Evolutionary conservation across 2,329 filamentous ascomycete species (phyloP).

Genomic region (Macrophomina phaseolina): DNA sequence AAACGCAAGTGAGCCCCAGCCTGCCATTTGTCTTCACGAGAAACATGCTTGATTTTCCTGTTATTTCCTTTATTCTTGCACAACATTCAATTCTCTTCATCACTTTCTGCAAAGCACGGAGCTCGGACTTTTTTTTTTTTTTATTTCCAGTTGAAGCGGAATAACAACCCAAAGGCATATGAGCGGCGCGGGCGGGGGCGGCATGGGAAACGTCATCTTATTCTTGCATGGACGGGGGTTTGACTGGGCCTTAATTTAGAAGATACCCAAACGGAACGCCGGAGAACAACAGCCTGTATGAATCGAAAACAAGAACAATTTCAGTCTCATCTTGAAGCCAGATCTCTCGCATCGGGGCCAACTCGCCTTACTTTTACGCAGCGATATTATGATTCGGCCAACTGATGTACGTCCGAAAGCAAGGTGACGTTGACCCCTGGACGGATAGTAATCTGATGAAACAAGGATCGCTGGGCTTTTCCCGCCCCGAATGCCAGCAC

Average conservation of each 20-base stretch:
- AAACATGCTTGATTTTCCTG: neutral
- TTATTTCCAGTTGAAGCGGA: neutral
- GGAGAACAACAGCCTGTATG: neutral
- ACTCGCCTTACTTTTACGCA: too few relatives aligned
- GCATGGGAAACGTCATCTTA: neutral
- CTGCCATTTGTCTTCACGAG: neutral
- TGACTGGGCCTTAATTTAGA: neutral
- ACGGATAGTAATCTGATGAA: too few relatives aligned
- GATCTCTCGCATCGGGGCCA: neutral
- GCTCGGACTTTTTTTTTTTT: neutral
- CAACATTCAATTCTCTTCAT: neutral
- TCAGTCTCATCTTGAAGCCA: neutral
- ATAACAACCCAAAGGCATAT: neutral
- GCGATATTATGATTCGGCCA: too few relatives aligned
- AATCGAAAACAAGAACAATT: neutral
- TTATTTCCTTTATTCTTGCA: neutral
- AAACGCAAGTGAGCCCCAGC: too few relatives aligned
- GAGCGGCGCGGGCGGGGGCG: neutral
- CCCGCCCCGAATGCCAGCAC: neutral
- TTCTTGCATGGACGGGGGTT: neutral
- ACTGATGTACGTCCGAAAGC: too few relatives aligned
- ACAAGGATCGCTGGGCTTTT: too few relatives aligned
- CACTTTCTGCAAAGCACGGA: neutral
- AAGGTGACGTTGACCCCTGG: too few relatives aligned
- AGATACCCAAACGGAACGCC: conserved; percentile 8